These are phyloP conservation scores for Globisporangium mamillatum DNA, from an alignment of 352 stramenopile species.

Conservation along the genomic window DNA sequence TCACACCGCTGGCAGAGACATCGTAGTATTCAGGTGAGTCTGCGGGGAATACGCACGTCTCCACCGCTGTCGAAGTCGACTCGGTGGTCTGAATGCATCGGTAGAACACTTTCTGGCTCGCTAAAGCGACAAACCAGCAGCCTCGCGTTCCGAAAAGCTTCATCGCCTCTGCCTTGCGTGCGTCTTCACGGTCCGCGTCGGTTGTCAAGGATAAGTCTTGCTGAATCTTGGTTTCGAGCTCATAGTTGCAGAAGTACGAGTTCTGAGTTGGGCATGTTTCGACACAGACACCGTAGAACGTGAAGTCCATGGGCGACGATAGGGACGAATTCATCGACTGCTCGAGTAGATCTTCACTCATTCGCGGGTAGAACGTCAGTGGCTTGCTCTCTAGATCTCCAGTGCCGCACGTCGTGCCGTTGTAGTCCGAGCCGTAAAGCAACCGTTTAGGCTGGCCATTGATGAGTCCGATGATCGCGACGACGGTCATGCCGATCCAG, in stretches of 20 bases:
- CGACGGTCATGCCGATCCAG: constrained; percentile 69
- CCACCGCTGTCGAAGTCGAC: constrained; percentile 52
- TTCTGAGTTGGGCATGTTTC: constrained; percentile 35
- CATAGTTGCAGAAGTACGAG: constrained; percentile 75
- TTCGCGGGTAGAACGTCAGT: constrained; percentile 74
- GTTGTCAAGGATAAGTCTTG: constrained; percentile 35
- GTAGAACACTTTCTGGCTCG: constrained; percentile 69
- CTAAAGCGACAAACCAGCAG: constrained; percentile 71
- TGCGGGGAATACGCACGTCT: constrained; percentile 68
- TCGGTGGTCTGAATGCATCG: constrained; percentile 74
- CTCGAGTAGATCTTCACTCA: constrained; percentile 73
- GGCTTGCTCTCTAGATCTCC: constrained; percentile 22
- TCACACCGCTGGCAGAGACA: constrained; percentile 35
- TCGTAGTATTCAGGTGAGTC: constrained; percentile 73
- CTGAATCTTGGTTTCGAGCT: constrained; percentile 55
- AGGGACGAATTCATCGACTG: constrained; percentile 45
- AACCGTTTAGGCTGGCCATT: constrained; percentile 67
- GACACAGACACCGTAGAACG: constrained; percentile 78
- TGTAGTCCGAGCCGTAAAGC: constrained; percentile 72
- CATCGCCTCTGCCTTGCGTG: constrained; percentile 40
- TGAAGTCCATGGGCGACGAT: constrained; percentile 36
- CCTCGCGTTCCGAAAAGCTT: constrained; percentile 33
- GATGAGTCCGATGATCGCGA: constrained; percentile 50
- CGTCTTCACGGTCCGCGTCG: constrained; percentile 37
- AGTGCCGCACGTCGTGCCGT: constrained; percentile 71